Conservation (phyloP, 495 filamentous ascomycete species). For the Astrothelium macrocarpum region DNA sequence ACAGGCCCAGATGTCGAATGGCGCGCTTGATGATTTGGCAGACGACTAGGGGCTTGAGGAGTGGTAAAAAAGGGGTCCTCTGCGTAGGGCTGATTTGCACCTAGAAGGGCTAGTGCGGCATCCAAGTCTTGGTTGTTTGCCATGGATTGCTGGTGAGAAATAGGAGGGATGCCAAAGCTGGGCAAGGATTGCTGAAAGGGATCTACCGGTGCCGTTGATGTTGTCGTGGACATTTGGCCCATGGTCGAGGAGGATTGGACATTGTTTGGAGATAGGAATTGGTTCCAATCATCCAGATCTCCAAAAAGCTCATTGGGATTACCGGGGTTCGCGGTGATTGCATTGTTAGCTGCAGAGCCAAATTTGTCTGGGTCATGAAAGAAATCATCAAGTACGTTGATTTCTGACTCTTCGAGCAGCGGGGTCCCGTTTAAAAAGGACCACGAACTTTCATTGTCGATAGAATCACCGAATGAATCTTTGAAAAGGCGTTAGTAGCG, state of each 20-base stretch:
- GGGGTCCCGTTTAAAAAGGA: neutral
- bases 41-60: neutral
- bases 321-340: neutral
- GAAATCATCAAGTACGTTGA: neutral
- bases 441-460: neutral
- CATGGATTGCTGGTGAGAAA: neutral
- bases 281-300: neutral
- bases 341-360: neutral
- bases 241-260: neutral
- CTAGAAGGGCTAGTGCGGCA: neutral
- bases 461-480: neutral
- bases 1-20: neutral
- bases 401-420: neutral
- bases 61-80: neutral
- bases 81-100: neutral
- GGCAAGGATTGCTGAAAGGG: neutral
- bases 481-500: neutral
- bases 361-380: conserved; percentile 8
- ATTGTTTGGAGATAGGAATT: neutral
- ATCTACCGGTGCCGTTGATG: neutral
- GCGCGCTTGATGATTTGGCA: neutral
- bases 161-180: neutral
- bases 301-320: neutral
- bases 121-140: neutral
- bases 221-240: neutral